These are phyloP conservation scores for Suhomyces choctaworum DNA, from an alignment of 1,139 yeast species.

Conservation along the genomic window DNA sequence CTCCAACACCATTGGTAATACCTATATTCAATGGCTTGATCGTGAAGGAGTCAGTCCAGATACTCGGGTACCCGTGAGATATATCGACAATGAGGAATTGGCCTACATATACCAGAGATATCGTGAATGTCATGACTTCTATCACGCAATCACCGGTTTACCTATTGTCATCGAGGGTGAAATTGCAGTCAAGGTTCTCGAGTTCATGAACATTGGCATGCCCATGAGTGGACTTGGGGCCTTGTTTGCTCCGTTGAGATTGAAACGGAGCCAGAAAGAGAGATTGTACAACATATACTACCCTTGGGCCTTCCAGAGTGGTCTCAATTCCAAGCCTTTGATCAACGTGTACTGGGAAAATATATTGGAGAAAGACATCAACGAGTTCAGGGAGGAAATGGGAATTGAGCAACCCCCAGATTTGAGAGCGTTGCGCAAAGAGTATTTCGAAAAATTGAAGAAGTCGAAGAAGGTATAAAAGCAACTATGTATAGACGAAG, in stretches of 20 bases:
- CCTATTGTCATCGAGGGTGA: conserved; percentile 96
- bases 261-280: conserved; percentile 52
- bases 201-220: conserved; percentile 86
- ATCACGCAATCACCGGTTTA: conserved; percentile 86
- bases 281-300: conserved; percentile 66
- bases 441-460: conserved; percentile 36
- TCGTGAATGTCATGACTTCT: conserved; percentile 96
- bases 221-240: conserved; percentile 98
- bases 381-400: conserved; percentile 69
- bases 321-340: conserved; percentile 71
- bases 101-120: conserved; percentile 91
- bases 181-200: conserved; percentile 88
- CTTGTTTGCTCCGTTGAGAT: conserved; percentile 73
- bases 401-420: conserved; percentile 78
- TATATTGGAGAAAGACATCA: conserved; percentile 67
- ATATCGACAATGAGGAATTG: conserved; percentile 84
- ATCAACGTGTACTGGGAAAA: conserved; percentile 95
- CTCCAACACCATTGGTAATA: conserved; percentile 71
- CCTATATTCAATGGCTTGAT: conserved; percentile 79
- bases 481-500: background rate
- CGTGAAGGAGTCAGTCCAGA: conserved; percentile 92
- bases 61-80: conserved; percentile 83
- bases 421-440: conserved; percentile 61
- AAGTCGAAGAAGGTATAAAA: conserved; percentile 19
- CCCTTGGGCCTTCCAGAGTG: conserved; percentile 87